A percentile compares a stretch with the other conserved stretches of the same genome.
phyloP scores from a whole-genome alignment of 1,284 basidiomycete genomes.

The Tilletia horrida region DNA sequence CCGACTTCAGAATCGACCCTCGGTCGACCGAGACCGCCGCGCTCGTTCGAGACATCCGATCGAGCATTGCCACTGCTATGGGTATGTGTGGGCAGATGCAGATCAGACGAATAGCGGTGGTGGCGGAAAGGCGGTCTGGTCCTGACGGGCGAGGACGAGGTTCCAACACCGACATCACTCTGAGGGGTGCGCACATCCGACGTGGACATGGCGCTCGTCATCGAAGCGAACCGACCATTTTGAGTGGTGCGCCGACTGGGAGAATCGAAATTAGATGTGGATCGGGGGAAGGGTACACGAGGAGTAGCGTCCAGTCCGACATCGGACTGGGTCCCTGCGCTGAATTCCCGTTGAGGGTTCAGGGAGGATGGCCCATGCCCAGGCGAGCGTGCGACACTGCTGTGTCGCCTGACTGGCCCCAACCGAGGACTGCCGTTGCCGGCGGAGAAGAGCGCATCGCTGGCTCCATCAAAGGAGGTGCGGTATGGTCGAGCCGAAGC shows the following conservation, averaged over 20 bases:
- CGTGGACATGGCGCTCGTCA: neutral
- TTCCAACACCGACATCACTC: neutral
- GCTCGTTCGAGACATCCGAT: neutral
- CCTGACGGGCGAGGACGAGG: neutral
- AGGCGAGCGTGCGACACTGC: constrained; percentile 31
- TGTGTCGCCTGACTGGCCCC: constrained; percentile 37
- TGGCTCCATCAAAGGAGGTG: neutral
- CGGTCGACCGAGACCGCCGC: neutral
- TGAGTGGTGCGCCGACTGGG: constrained; percentile 25
- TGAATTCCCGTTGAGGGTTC: constrained; percentile 39
- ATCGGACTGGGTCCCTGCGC: constrained; percentile 20
- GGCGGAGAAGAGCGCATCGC: neutral
- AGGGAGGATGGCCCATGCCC: constrained; percentile 33
- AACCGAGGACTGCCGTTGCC: constrained; percentile 25
- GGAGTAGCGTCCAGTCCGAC: constrained; percentile 22
- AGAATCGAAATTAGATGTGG: constrained; percentile 29
- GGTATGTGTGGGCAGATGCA: constrained; percentile 29
- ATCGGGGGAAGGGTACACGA: constrained; percentile 38
- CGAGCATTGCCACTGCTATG: neutral
- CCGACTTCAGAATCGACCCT: constrained; percentile 43
- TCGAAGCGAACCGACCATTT: neutral
- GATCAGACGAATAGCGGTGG: constrained; percentile 45
- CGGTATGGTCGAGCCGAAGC: neutral
- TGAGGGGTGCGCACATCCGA: neutral
- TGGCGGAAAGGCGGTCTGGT: constrained; percentile 34